Percentiles rank a stretch among this genome's conserved stretches.
phyloP scores from a whole-genome alignment of 305 asterid species.

The Plantago lanceolata region DNA sequence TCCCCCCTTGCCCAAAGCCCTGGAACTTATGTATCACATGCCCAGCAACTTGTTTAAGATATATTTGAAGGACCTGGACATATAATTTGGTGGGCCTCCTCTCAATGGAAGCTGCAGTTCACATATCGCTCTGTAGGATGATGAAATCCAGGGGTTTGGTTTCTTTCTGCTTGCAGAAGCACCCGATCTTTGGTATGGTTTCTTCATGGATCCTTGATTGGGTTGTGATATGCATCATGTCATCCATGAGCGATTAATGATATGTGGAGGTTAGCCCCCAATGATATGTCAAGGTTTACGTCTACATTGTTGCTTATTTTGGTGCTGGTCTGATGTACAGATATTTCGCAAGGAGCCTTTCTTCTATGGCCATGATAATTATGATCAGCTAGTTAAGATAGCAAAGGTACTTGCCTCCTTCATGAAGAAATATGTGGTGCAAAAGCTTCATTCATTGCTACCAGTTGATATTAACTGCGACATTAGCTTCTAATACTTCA shows the following conservation, averaged over 20 bases:
- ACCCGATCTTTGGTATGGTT: conserved; percentile 4
- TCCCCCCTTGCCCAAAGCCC: no score
- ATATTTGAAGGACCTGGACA: conserved; percentile 19
- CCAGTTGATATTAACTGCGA: background rate
- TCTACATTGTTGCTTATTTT: conserved; percentile 28
- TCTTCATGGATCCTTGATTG: conserved; percentile 16
- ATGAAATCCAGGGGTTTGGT: background rate
- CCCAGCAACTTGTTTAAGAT: no score
- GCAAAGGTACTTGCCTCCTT: conserved; percentile 60
- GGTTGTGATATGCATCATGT: conserved; percentile 21
- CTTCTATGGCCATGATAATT: conserved; percentile 86
- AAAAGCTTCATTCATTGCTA: conserved; percentile 2
- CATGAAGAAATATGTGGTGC: background rate
- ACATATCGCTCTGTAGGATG: conserved; percentile 13
- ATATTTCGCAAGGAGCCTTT: conserved; percentile 90
- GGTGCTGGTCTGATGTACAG: conserved; percentile 37
- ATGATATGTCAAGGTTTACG: conserved; percentile 11
- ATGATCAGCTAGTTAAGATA: conserved; percentile 86
- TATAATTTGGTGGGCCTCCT: conserved; percentile 16
- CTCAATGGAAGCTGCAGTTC: conserved; percentile 9
- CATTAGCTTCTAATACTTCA: conserved; percentile 17
- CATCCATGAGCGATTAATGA: conserved; percentile 26
- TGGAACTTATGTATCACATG: no score
- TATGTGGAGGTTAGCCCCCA: background rate
- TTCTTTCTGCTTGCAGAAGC: background rate